Base-by-base conservation (phyloP, 1,139 yeast species). In the Groenewaldozyma sp. region DNA sequence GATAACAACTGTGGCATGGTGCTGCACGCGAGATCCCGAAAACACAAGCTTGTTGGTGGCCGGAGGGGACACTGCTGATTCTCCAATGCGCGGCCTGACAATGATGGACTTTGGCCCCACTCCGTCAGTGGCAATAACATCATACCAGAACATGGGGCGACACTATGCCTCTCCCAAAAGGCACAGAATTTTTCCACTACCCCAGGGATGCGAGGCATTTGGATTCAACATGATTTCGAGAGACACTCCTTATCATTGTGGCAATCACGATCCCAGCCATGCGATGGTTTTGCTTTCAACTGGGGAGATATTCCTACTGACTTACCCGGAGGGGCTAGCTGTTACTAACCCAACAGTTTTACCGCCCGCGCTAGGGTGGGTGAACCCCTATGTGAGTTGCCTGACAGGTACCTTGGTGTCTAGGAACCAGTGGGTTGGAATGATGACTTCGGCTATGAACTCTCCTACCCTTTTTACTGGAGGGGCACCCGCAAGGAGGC, bases 91-190 rank as follows among this genome's bases (percentile, higher is more conserved):
- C 47, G 74, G 76, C 24, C 53, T 88, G 7, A 72, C 78, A 4
- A 65, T 80, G 41, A 63, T 88, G 45, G 86, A 86, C 48, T 82
- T 84, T 52, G 96, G 96, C 1, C 68, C 70, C 20, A 84, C 95
- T 7, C 82, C 94, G 27, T 73, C 77, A 40, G 83, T 84, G 47
- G 71, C 88, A 2, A 63, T 87, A 42, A 81, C 95, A 0, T 80
- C 95, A 0, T 83, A 84, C 56, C 83, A 80, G 13, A 78, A 78
- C 40, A 93, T 87, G 79, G 81, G 82, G 10, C 73, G 71, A 33
- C 86, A 78, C 53, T 93, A 86, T 58, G 67, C 82, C 0, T 68
- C 65, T 32, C 94, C 94, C 0, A 70, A 68, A 36, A 68, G 73
- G 33, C 79, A 75, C 45, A 68, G 70, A 43, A 63, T 74, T 6